A percentile compares a stretch with the other conserved stretches of the same genome.
Conservation (phyloP, 345 rosid species). For the Eucalyptus regnans region DNA sequence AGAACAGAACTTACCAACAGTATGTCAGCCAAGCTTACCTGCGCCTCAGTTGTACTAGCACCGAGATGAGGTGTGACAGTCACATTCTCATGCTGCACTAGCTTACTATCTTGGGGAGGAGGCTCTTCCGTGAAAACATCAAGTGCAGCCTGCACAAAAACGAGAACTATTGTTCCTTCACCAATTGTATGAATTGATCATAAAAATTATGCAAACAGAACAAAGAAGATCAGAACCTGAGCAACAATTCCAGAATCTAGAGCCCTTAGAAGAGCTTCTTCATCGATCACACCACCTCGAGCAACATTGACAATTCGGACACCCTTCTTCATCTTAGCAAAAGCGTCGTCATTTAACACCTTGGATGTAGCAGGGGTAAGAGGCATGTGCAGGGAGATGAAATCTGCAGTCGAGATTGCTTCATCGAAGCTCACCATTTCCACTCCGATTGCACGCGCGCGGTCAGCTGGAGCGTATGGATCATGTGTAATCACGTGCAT, state of each 20-base stretch:
- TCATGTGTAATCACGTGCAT: slow-evolving; percentile 30
- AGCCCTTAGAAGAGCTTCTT: slow-evolving; percentile 25
- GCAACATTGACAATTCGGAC: slow-evolving; percentile 32
- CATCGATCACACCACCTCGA: slow-evolving; percentile 29
- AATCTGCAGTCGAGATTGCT: slow-evolving; percentile 22
- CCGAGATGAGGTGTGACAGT: slow-evolving; percentile 33
- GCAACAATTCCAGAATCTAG: slow-evolving; percentile 26
- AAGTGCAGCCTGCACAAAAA: slow-evolving; percentile 18
- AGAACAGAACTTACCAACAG: not conserved
- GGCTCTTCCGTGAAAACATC: slow-evolving; percentile 30
- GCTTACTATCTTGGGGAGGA: slow-evolving; percentile 15
- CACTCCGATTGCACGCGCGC: slow-evolving; percentile 20
- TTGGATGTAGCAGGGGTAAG: slow-evolving; percentile 23
- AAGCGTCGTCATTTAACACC: slow-evolving; percentile 19
- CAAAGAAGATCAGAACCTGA: slow-evolving; percentile 3
- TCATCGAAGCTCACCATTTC: slow-evolving; percentile 20
- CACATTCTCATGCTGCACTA: slow-evolving; percentile 21
- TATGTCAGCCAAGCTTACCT: not conserved
- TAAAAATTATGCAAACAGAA: not conserved
- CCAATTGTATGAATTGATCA: not conserved
- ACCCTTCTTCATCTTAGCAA: slow-evolving; percentile 31
- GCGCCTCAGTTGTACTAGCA: slow-evolving; percentile 28
- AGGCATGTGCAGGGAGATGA: slow-evolving; percentile 41
- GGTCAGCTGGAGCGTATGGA: slow-evolving; percentile 30
- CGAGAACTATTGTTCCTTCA: not conserved